These are phyloP conservation scores for Areca catechu DNA, from an alignment of 176 grass and related monocot genomes.

Conservation along the genomic window DNA sequence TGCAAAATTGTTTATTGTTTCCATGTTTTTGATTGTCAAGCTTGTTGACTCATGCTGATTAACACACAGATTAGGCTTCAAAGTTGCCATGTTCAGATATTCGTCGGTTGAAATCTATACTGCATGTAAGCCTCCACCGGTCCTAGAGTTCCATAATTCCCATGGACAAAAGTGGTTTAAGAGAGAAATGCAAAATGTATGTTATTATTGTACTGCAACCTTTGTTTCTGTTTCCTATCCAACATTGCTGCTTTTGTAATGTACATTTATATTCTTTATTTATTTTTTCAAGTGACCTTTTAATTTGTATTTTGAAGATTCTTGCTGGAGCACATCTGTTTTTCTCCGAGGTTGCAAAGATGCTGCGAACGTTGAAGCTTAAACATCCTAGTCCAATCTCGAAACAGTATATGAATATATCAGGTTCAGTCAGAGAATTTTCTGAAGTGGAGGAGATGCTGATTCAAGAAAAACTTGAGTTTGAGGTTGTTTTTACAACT, in stretches of 20 bases:
- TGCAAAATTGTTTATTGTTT: not conserved
- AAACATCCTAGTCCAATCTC: slow-evolving; percentile 12
- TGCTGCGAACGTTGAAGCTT: slow-evolving; percentile 39
- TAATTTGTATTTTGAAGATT: slow-evolving; percentile 43
- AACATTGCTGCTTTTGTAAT: not conserved
- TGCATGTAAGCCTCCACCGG: slow-evolving; percentile 58
- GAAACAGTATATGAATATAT: slow-evolving; percentile 12
- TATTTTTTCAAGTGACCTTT: slow-evolving; percentile 9
- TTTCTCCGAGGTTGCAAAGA: slow-evolving; percentile 52
- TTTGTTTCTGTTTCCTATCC: not conserved
- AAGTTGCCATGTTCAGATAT: slow-evolving; percentile 82
- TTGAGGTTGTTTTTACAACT: slow-evolving; percentile 40
- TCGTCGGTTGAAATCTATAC: slow-evolving; percentile 68
- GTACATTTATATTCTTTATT: not conserved
- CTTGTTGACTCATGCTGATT: slow-evolving; percentile 2
- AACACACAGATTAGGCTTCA: slow-evolving; percentile 81
- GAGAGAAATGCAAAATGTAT: slow-evolving; percentile 62
- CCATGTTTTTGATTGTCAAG: not conserved
- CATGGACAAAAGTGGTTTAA: slow-evolving; percentile 45
- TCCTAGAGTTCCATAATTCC: slow-evolving; percentile 58
- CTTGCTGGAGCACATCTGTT: slow-evolving; percentile 43
- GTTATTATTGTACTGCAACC: not conserved
- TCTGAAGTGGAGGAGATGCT: slow-evolving; percentile 57
- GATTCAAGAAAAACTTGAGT: slow-evolving; percentile 46
- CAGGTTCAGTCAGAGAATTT: slow-evolving; percentile 35